Evolutionary conservation across 2,329 filamentous ascomycete genomes (phyloP).

Genomic region (Paraphoma sp.): DNA sequence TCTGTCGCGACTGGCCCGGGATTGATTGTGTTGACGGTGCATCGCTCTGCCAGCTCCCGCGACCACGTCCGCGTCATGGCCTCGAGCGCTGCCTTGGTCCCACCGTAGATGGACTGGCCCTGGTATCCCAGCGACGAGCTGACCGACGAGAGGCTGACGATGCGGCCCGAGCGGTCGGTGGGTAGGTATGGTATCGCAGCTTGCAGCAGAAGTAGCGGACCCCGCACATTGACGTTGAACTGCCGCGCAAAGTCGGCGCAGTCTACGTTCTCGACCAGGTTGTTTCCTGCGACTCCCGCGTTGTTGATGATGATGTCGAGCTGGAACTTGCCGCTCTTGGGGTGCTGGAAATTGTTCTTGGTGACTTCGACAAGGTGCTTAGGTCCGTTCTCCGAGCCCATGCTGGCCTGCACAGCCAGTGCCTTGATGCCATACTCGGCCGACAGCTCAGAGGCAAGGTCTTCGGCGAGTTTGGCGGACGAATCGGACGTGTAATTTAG

Average conservation of each 20-base stretch:
- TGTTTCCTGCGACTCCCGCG: slow-evolving; percentile 73
- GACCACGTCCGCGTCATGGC: slow-evolving; percentile 74
- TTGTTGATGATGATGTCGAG: slow-evolving; percentile 91
- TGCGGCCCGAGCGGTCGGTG: slow-evolving; percentile 68
- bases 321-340: slow-evolving; percentile 64
- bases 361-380: slow-evolving; percentile 65
- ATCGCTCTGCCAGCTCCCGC: slow-evolving; percentile 65
- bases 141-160: slow-evolving; percentile 68
- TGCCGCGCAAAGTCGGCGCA: slow-evolving; percentile 71
- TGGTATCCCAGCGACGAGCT: slow-evolving; percentile 64
- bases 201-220: slow-evolving; percentile 79
- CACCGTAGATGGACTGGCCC: slow-evolving; percentile 68
- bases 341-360: slow-evolving; percentile 64
- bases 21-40: slow-evolving; percentile 71
- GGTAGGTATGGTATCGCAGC: slow-evolving; percentile 74
- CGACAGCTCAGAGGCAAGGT: slow-evolving; percentile 64
- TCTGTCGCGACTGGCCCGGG: slow-evolving; percentile 69
- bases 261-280: slow-evolving; percentile 67
- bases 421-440: slow-evolving; percentile 65
- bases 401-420: slow-evolving; percentile 72
- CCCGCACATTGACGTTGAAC: slow-evolving; percentile 83
- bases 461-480: slow-evolving; percentile 59
- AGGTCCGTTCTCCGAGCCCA: slow-evolving; percentile 68
- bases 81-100: slow-evolving; percentile 71
- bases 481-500: slow-evolving; percentile 75